A percentile compares a stretch with the other conserved stretches of the same genome.
Conservation (phyloP, 108 stramenopile species). For the Skeletonema grethae region DNA sequence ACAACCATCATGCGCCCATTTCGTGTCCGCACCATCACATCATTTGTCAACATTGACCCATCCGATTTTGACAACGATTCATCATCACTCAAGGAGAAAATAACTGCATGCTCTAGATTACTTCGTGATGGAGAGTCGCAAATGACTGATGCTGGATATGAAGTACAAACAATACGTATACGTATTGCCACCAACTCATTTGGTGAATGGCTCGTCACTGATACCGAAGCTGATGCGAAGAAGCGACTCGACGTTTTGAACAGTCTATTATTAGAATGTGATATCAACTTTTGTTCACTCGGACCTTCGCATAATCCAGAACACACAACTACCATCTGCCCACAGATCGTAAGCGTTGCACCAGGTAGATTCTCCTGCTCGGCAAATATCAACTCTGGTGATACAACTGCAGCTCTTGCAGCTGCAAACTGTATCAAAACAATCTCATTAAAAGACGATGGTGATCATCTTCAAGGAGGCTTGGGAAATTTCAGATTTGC, state of each 20-base stretch:
- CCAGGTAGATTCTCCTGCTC: constrained; percentile 66
- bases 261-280: constrained; percentile 33
- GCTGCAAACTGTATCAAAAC: constrained; percentile 57
- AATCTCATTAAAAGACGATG: constrained; percentile 44
- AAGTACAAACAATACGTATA: constrained; percentile 73
- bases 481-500: constrained; percentile 86
- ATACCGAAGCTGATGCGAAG: neutral
- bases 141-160: constrained; percentile 56
- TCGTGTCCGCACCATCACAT: constrained; percentile 56
- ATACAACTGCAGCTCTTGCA: constrained; percentile 42
- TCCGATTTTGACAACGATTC: constrained; percentile 35
- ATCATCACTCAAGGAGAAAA: constrained; percentile 11
- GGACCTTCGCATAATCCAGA: constrained; percentile 58
- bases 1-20: constrained; percentile 45
- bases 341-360: constrained; percentile 49
- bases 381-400: constrained; percentile 47
- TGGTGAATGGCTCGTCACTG: constrained; percentile 65
- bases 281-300: constrained; percentile 73
- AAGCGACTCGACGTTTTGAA: constrained; percentile 32
- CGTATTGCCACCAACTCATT: constrained; percentile 90
- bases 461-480: constrained; percentile 46
- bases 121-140: constrained; percentile 26
- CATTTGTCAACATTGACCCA: constrained; percentile 43
- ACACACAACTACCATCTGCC: constrained; percentile 46
- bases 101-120: constrained; percentile 24